Base-by-base conservation (phyloP, 805 yeast genomes). In the Cyberlindnera misumaiensis region DNA sequence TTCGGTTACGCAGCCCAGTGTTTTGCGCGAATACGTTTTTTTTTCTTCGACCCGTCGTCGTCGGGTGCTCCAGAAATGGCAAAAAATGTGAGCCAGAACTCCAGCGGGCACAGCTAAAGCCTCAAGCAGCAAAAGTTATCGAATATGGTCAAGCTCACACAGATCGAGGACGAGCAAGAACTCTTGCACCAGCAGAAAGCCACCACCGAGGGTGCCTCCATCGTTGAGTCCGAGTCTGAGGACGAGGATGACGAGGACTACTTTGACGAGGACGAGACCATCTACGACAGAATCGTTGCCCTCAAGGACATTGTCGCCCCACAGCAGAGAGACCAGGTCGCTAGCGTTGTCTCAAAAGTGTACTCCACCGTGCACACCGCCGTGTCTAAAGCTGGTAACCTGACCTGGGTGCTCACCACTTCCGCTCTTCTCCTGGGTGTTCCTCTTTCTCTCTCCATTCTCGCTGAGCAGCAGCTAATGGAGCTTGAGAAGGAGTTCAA, bases 401-500 rank as follows among this genome's bases (percentile, higher is more conserved):
- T 83, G 29, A 71, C 89, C 49, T 93, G 97, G 97, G 73, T 83
- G 44, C 48, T 86, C 41, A 79, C 96, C 11, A 80, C 97, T 11
- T 75, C 93, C 30, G 79, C 85, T 30, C 67, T 93, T 53, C 73
- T 93, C 46, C 69, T 93, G 53, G 97, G 96, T 60, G 95, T 88
- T 34, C 99, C 99, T 47, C 73, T 86, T 52, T 80, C 96, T 8
- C 70, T 93, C 53, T 82, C 96, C 38, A 84, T 93, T 52, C 72
- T 93, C 54, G 80, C 88, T 44, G 97, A 90, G 68, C 94, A 88
- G 60, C 97, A 90, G 69, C 75, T 89, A 61, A 78, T 81, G 59
- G 97, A 89, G 68, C 75, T 86, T 81, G 97, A 89, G 70, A 87
- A 84, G 69, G 93, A 88, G 59, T 80, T 87, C 73, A 77, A 82